Conservation (phyloP, 1,284 basidiomycete genomes). For the Pholiota adiposa region DNA sequence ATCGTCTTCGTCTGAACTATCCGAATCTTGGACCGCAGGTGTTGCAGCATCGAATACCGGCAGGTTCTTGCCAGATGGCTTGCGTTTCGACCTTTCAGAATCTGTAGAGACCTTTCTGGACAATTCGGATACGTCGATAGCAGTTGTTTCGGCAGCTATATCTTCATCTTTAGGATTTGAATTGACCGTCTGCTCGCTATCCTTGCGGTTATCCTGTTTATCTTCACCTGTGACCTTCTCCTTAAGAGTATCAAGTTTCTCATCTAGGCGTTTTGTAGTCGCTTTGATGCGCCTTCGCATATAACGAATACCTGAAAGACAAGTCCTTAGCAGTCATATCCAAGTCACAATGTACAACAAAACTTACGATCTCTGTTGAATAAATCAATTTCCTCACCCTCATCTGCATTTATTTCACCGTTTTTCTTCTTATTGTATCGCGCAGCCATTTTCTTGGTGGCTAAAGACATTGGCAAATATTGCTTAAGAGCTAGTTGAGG, state of each 20-base stretch:
- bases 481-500: conserved; percentile 45
- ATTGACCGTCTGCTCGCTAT: not conserved
- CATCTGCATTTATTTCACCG: conserved; percentile 29
- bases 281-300: conserved; percentile 35
- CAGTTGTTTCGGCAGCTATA: conserved; percentile 2
- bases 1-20: conserved; percentile 33
- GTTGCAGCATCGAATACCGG: conserved; percentile 29
- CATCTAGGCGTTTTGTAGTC: conserved; percentile 34
- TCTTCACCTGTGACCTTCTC: conserved; percentile 23
- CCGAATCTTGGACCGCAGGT: conserved; percentile 29
- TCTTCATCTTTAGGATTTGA: not conserved
- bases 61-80: conserved; percentile 1
- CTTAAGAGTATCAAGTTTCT: conserved; percentile 33
- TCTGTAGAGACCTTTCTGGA: conserved; percentile 23
- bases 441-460: conserved; percentile 53
- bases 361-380: conserved; percentile 46
- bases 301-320: conserved; percentile 29
- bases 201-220: not conserved
- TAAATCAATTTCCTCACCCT: conserved; percentile 38
- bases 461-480: conserved; percentile 65
- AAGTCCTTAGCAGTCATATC: conserved; percentile 2
- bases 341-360: not conserved
- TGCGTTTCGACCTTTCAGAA: conserved; percentile 1
- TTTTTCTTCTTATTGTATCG: conserved; percentile 38
- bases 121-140: conserved; percentile 5